Evolutionary conservation across 1,139 yeast genomes (phyloP).

Genomic region (Geotrichum carabidarum): DNA sequence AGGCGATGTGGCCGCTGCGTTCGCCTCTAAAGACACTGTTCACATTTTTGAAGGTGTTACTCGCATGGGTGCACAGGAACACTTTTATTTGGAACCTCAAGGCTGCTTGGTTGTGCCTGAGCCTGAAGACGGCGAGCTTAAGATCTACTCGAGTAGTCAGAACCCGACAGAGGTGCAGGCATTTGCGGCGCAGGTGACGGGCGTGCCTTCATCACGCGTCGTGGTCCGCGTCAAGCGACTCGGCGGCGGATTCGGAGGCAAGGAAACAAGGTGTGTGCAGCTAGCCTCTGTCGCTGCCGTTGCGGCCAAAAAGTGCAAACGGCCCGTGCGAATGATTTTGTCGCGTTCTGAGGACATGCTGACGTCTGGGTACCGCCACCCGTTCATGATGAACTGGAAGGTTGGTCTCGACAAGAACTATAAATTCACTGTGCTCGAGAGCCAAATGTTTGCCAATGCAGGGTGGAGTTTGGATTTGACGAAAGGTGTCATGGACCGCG

Average conservation of each 20-base stretch:
- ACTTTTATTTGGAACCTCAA: slow-evolving; percentile 45
- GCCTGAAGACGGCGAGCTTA: slow-evolving; percentile 43
- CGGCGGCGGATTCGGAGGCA: slow-evolving; percentile 66
- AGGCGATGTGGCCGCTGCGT: slow-evolving; percentile 42
- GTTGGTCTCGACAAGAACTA: slow-evolving; percentile 41
- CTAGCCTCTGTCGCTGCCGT: slow-evolving; percentile 48
- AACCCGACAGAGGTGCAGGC: slow-evolving; percentile 44
- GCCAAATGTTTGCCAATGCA: slow-evolving; percentile 42
- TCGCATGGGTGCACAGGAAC: slow-evolving; percentile 46
- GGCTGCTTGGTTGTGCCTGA: slow-evolving; percentile 43
- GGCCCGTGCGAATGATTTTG: slow-evolving; percentile 42
- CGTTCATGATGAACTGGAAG: slow-evolving; percentile 43
- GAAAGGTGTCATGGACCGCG: slow-evolving; percentile 45
- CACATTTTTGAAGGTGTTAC: slow-evolving; percentile 39
- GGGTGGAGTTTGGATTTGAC: slow-evolving; percentile 47
- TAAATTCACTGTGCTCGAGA: slow-evolving; percentile 40
- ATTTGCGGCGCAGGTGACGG: slow-evolving; percentile 41
- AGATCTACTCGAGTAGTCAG: slow-evolving; percentile 42
- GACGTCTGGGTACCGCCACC: slow-evolving; percentile 45
- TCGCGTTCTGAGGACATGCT: slow-evolving; percentile 44
- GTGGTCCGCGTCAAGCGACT: slow-evolving; percentile 45
- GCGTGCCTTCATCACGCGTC: slow-evolving; percentile 40
- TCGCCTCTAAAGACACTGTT: slow-evolving; percentile 31
- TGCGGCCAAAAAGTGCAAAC: slow-evolving; percentile 47
- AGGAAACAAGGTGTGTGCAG: slow-evolving; percentile 45